Conservation (phyloP, 2,329 filamentous ascomycete genomes). For the Aspergillus aculeatus region DNA sequence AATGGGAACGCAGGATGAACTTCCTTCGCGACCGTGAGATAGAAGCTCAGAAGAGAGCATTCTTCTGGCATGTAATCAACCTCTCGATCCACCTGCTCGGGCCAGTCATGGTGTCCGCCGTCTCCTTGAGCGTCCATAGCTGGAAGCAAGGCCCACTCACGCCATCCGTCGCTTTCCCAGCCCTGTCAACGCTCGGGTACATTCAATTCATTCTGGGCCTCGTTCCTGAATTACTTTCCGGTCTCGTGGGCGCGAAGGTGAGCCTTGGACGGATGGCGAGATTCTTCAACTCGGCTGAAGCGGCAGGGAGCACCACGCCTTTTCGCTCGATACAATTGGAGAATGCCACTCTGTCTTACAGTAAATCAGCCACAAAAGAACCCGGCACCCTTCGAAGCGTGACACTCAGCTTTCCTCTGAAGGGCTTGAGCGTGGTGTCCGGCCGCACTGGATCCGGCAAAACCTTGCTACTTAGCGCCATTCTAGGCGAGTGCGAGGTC, state of each 20-base stretch:
- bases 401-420: slow-evolving; percentile 62
- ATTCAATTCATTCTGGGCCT: slow-evolving; percentile 69
- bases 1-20: slow-evolving; percentile 71
- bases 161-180: slow-evolving; percentile 75
- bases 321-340: slow-evolving; percentile 64
- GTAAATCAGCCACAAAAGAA: not conserved
- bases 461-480: slow-evolving; percentile 69
- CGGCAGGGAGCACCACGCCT: slow-evolving; percentile 26
- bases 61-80: slow-evolving; percentile 61
- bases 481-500: slow-evolving; percentile 73
- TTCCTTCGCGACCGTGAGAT: slow-evolving; percentile 67
- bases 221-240: slow-evolving; percentile 70
- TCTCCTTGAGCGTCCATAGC: slow-evolving; percentile 68
- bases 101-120: slow-evolving; percentile 69
- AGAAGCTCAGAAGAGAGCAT: slow-evolving; percentile 64
- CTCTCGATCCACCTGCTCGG: slow-evolving; percentile 70
- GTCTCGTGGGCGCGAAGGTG: slow-evolving; percentile 67
- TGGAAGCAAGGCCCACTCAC: slow-evolving; percentile 60
- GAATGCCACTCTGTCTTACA: slow-evolving; percentile 57
- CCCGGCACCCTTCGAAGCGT: not conserved
- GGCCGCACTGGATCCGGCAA: slow-evolving; percentile 78
- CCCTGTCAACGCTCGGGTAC: slow-evolving; percentile 66
- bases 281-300: slow-evolving; percentile 66
- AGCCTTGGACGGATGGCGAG: slow-evolving; percentile 68
- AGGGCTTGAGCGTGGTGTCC: slow-evolving; percentile 71